Evolutionary conservation across 2,329 filamentous ascomycete species (phyloP).

Genomic region (Apiospora sp.): DNA sequence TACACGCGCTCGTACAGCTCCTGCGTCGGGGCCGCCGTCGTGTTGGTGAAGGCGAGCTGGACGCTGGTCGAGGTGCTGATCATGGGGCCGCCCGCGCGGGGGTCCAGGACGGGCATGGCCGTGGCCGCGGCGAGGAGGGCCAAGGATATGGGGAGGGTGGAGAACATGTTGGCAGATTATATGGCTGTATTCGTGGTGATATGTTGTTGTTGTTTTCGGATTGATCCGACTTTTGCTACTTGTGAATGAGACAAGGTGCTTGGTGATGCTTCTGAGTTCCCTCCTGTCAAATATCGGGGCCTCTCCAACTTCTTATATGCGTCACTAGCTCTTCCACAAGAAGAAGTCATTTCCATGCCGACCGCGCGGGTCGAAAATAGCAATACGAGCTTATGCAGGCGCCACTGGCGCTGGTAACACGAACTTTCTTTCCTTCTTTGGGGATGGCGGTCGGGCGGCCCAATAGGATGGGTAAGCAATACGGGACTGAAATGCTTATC

Average conservation of each 20-base stretch:
- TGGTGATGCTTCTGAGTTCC: too few species aligned
- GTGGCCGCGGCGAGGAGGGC: background rate
- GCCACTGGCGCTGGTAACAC: too few species aligned
- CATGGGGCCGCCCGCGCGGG: background rate
- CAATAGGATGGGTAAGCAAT: background rate
- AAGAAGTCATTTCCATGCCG: too few species aligned
- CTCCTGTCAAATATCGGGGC: too few species aligned
- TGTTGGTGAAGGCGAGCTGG: background rate
- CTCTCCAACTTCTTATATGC: too few species aligned
- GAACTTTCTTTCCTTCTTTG: too few species aligned
- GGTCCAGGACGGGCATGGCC: background rate
- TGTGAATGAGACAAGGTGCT: too few species aligned
- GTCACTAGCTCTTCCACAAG: too few species aligned
- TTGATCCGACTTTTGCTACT: too few species aligned
- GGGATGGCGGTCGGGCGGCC: too few species aligned
- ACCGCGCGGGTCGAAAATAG: too few species aligned
- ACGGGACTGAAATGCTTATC: background rate
- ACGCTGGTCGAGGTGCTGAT: background rate
- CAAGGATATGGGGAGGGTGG: background rate
- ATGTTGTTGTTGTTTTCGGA: background rate
- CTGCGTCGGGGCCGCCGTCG: background rate
- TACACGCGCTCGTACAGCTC: background rate
- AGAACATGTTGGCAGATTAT: background rate
- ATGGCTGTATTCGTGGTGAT: background rate
- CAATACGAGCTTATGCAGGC: too few species aligned